Base-by-base conservation (phyloP, 495 filamentous ascomycete species). In the Talaromyces stipitatus region DNA sequence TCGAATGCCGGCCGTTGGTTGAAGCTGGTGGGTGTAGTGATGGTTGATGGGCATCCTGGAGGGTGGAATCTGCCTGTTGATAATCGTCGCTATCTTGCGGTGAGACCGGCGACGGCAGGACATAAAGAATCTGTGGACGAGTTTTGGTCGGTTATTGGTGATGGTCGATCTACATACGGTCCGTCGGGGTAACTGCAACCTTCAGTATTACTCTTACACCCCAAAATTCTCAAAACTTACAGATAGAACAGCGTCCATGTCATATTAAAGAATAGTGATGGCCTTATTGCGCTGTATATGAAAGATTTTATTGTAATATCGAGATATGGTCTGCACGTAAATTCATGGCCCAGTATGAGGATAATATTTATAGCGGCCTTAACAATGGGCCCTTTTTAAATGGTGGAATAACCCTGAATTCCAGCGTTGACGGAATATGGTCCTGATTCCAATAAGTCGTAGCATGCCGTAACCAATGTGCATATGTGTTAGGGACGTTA, bases 1-100 rank as follows among this genome's bases (percentile, higher is more conserved):
- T n/a, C n/a, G n/a, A n/a, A n/a, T n/a, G n/a, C n/a, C n/a, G n/a
- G n/a, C n/a, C n/a, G 32, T 36, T 97, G 16, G 76, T 73, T 22
- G 92, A 97, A 71, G 89, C 91, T 0, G 92, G 91, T 0, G 92
- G 92, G 1, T n/a, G n/a, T n/a, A n/a, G 77, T 84, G 38, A 83
- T 95, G 67, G 89, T 82, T 3, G 81, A 85, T 65, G 89, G 85
- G 4, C 94, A 91, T 66, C 83, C 85, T 0, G 90, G 88, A 3
- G 79, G 77, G 58, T 94, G 90, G 91, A 75, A 88, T 41, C 75
- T 85, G 2, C 70, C 66, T 54, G 62, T 96, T n/a, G 91, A 95
- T 65, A 82, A 79, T 33, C 78, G 92, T 53, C 78, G 82, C 57
- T 95, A 94, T 69, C 71, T 96, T 58, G 90, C 89, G 16, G 81